Base-by-base conservation (phyloP, 2,329 filamentous ascomycete genomes). In the Domatiomyces catenatus region DNA sequence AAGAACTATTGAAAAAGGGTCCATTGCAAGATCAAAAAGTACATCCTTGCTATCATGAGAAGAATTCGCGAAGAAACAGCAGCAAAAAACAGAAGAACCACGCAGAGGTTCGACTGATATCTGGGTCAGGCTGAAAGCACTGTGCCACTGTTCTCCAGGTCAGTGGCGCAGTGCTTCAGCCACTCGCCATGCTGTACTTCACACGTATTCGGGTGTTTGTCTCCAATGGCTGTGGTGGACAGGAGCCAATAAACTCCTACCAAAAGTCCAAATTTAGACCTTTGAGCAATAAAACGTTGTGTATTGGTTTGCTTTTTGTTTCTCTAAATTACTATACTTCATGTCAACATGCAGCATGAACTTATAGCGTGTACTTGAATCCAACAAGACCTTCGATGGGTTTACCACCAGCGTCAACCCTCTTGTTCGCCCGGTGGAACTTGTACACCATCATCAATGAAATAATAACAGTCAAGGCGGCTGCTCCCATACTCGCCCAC, bases 401-500 rank as follows among this genome's bases (percentile, higher is more conserved):
- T 50, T 57, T 58, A 15, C 56, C 56, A 46, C 56, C 56, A 5
- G 53, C 51, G 3, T 49, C 53, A 12, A 26, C 56, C 28, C 58
- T 46, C 52, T 57, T 55, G 52, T 60, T 60, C 5, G 58, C 58
- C 18, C 52, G 51, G 19, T 43, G 50, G 51, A 60, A 60, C 53
- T 60, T 60, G 45, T 53, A 48, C 42, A 57, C 56, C 52, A 60
- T 19, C 19, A 50, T 50, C 42, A 59, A 46, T 15, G 58, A 52
- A 48, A 58, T 58, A 46, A 58, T 5, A 44, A 60, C 52, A 44
- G 58, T 60, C 52, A 60, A 42, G 5, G 22, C 54, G 22, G 52
- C 52, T 15, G 56, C 42, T 17, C 58, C 39, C 52, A 58, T 58
- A 54, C 56, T 58, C 36, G 56, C 54, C 15, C 54, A 28, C 46